phyloP scores from a whole-genome alignment of 1,284 basidiomycete genomes.

The Leccinum insigne region DNA sequence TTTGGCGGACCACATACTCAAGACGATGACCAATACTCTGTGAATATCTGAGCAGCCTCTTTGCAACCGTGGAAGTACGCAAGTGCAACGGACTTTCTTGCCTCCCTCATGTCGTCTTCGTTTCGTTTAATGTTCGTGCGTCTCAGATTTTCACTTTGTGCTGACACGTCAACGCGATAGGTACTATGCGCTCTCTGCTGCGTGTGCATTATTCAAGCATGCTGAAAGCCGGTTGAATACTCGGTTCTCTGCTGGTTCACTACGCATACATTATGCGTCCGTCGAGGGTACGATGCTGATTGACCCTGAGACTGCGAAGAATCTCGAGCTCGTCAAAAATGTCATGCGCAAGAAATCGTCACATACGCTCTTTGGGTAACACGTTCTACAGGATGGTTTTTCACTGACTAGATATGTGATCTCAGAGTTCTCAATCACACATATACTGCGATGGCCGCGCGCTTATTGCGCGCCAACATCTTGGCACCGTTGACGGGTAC shows the following conservation, averaged over 20 bases:
- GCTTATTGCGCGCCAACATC: constrained; percentile 79
- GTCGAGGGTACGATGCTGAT: constrained; percentile 93
- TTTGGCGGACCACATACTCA: too few relatives aligned
- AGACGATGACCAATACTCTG: too few relatives aligned
- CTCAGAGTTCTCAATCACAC: constrained; percentile 74
- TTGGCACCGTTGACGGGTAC: constrained; percentile 81
- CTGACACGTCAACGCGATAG: constrained; percentile 40
- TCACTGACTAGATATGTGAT: background rate
- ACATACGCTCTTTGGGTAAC: constrained; percentile 76
- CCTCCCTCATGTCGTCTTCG: constrained; percentile 15
- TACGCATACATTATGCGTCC: constrained; percentile 80
- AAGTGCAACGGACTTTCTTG: constrained; percentile 18
- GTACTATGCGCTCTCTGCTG: constrained; percentile 86
- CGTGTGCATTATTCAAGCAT: constrained; percentile 84
- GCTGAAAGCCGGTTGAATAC: constrained; percentile 66
- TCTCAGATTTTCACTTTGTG: constrained; percentile 6
- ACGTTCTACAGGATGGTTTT: background rate
- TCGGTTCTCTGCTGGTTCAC: constrained; percentile 66
- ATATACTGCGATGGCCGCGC: constrained; percentile 84
- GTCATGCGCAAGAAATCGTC: constrained; percentile 60
- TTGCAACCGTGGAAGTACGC: too few relatives aligned
- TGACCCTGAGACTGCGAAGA: constrained; percentile 82
- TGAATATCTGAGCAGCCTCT: too few relatives aligned
- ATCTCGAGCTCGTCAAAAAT: constrained; percentile 87
- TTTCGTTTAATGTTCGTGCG: constrained; percentile 18